These are phyloP conservation scores for Trichosporon faecale DNA, from an alignment of 1,284 basidiomycete genomes.

Conservation along the genomic window DNA sequence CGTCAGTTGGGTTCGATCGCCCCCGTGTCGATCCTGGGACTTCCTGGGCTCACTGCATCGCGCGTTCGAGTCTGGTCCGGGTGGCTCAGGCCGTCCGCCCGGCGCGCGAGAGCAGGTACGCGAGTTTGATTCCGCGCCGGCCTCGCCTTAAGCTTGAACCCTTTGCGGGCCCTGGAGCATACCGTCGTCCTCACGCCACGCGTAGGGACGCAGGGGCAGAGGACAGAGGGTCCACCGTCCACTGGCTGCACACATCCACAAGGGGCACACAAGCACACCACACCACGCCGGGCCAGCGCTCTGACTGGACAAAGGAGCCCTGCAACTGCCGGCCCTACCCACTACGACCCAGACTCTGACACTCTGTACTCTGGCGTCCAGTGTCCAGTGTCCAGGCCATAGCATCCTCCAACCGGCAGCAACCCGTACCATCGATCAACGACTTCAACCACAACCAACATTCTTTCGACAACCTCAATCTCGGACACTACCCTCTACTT, in stretches of 20 bases:
- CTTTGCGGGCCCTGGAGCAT: not conserved
- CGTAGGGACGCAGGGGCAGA: not conserved
- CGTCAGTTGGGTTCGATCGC: conserved; percentile 8
- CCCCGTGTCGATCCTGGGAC: conserved; percentile 1
- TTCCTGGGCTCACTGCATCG: not conserved
- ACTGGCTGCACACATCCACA: no score
- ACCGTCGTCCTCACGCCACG: not conserved
- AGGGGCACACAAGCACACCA: not conserved
- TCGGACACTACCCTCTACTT: conserved; percentile 1
- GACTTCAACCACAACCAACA: not conserved
- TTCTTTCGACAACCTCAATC: not conserved
- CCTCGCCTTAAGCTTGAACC: conserved; percentile 2
- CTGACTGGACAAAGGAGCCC: conserved; percentile 1
- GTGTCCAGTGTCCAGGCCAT: not conserved
- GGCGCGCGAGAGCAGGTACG: not conserved
- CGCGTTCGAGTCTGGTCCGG: not conserved
- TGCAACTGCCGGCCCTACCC: not conserved
- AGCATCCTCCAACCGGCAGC: not conserved
- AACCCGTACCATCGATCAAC: not conserved
- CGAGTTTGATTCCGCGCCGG: conserved; percentile 6
- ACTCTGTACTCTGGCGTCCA: not conserved
- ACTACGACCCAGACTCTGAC: not conserved
- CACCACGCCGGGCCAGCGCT: not conserved
- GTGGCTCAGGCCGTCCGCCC: not conserved
- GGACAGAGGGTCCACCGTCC: not conserved